A percentile compares a stretch with the other conserved stretches of the same genome.
Conservation (phyloP, 306 rosid species). For the Sicyos baderoa region DNA sequence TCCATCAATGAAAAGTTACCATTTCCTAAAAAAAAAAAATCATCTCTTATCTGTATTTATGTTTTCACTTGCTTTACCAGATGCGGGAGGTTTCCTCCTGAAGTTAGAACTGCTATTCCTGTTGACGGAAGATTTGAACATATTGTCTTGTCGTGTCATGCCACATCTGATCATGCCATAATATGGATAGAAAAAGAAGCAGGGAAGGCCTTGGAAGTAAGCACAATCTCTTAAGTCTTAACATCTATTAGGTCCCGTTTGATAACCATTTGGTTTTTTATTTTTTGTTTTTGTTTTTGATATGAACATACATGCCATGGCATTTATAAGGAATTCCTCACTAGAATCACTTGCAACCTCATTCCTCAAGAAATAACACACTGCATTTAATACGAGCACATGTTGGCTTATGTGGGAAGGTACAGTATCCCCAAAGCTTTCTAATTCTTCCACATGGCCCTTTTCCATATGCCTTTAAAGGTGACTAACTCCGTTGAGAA, state of each 20-base stretch:
- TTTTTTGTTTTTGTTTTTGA: too few species aligned
- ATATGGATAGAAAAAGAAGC: conserved; percentile 90
- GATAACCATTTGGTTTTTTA: too few species aligned
- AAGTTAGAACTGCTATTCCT: conserved; percentile 90
- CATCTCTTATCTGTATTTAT: conserved; percentile 18
- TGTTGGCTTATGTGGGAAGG: background rate
- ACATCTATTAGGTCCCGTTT: too few species aligned
- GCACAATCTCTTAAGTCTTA: conserved; percentile 19
- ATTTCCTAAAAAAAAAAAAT: background rate
- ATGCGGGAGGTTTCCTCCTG: conserved; percentile 98
- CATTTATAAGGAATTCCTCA: background rate
- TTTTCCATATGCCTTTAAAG: background rate
- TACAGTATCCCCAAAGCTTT: background rate
- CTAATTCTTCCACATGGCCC: background rate
- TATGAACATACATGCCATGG: too few species aligned
- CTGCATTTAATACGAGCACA: background rate
- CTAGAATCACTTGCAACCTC: background rate
- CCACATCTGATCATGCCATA: conserved; percentile 80
- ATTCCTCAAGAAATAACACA: background rate
- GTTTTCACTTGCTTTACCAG: conserved; percentile 36
- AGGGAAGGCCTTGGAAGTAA: conserved; percentile 80
- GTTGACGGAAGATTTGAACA: conserved; percentile 99
- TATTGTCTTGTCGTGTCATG: conserved; percentile 83
- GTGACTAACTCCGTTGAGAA: background rate
- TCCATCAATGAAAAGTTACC: too few species aligned